Base-by-base conservation (phyloP, 2,329 filamentous ascomycete species). In the Chalara sp. region DNA sequence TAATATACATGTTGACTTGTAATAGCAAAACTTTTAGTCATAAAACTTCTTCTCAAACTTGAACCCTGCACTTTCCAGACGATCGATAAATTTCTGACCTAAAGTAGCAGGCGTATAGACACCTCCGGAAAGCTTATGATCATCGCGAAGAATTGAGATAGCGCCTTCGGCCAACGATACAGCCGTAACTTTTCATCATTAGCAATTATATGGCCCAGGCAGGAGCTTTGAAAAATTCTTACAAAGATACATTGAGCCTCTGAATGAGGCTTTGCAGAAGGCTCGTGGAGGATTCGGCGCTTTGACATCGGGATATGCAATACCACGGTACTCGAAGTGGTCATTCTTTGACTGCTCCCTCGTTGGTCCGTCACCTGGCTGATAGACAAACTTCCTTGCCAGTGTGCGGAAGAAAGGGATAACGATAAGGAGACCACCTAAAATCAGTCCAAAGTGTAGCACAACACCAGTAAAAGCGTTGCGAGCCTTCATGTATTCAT, bases 71-170 rank as follows among this genome's bases (percentile, higher is more conserved):
- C 74, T 72, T 35, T 78, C 70, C 40, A 88, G 61, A 11, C 83
- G 74, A 61, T 89, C 79, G 53, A 89, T 71, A 61, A 80, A 86
- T 7, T 74, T 70, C 58, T 84, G 80, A 1, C 87, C 87, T 2
- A 91, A 69, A 49, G 79, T 86, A 0, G 86, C 84, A 1, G 87
- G 82, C 1, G 87, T 91, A 55, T 87, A 79, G 29, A 89, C 70
- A 3, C 86, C 87, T 13, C 86, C 86, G 1, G 73, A 73, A 10
- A 88, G 68, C 45, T 75, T 71, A 39, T 62, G 66, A 11, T 82
- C 75, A 39, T 86, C 83, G 52, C 84, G 73, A 12, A 89, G 69
- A 32, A 91, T 70, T 0, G 81, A 81, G 39, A 78, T 69, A 4
- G 85, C 86, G 10, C 78, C 86, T 59, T 89, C 76, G 2, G 77